phyloP scores from a whole-genome alignment of 495 filamentous ascomycete species.

The Astrothelium subdiscretum region DNA sequence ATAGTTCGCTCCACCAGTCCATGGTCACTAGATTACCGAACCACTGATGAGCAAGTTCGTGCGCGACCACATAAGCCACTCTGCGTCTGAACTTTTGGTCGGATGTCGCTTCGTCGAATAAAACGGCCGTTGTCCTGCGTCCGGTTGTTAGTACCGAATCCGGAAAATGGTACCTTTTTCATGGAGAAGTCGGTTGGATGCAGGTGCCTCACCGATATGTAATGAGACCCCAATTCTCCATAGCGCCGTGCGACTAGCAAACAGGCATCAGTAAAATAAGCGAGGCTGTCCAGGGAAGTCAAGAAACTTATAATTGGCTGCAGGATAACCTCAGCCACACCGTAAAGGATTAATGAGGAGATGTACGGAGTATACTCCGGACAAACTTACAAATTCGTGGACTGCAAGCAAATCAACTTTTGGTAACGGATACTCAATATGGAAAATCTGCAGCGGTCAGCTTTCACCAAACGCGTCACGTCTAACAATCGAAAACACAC shows the following conservation, averaged over 20 bases:
- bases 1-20: constrained; percentile 90
- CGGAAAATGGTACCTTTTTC: neutral
- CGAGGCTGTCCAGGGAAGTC: neutral
- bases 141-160: neutral
- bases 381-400: constrained; percentile 71
- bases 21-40: constrained; percentile 93
- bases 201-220: constrained; percentile 52
- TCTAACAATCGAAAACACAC: constrained; percentile 21
- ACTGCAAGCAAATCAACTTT: constrained; percentile 93
- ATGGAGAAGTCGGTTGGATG: neutral
- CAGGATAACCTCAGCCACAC: constrained; percentile 2
- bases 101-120: constrained; percentile 85
- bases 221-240: constrained; percentile 86
- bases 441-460: constrained; percentile 47
- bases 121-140: constrained; percentile 65
- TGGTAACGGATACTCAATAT: constrained; percentile 88
- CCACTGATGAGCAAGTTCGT: constrained; percentile 97
- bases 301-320: constrained; percentile 20
- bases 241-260: constrained; percentile 53
- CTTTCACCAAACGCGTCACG: neutral
- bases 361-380: no score
- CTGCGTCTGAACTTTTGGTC: constrained; percentile 79
- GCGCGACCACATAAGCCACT: constrained; percentile 88
- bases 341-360: no score
- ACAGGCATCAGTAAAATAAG: constrained; percentile 24